phyloP scores from a whole-genome alignment of 139 green algal genomes.

The Edaphochlamys debaryana region DNA sequence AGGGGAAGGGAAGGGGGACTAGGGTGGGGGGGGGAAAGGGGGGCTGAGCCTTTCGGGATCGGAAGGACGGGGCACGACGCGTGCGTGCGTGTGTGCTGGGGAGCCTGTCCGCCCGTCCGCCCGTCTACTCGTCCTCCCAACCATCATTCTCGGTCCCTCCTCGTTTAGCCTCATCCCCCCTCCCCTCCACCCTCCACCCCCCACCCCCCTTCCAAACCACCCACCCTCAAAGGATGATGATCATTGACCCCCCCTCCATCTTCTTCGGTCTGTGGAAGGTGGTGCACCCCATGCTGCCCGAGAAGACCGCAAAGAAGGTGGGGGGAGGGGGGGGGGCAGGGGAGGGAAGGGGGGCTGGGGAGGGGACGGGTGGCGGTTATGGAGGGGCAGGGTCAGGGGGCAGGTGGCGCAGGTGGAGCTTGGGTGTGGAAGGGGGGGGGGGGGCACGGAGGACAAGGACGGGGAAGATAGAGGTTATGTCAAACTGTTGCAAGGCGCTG shows the following conservation, averaged over 20 bases:
- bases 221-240: conserved; percentile 21
- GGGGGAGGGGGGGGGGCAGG: neutral
- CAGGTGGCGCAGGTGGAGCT: too few species aligned
- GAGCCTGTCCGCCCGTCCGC: too few species aligned
- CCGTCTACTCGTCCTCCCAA: neutral
- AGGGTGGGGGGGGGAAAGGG: too few species aligned
- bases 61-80: too few species aligned
- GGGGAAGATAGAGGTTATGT: too few species aligned
- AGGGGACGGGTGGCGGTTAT: too few species aligned
- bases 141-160: neutral
- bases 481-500: neutral
- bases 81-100: too few species aligned
- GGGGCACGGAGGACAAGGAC: neutral
- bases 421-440: too few species aligned
- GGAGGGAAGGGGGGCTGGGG: neutral
- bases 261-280: conserved; percentile 41
- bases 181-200: too few species aligned
- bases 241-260: conserved; percentile 42
- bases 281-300: conserved; percentile 41
- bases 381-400: neutral
- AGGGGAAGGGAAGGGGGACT: neutral
- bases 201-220: too few species aligned
- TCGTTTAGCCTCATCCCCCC: neutral
- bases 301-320: conserved; percentile 43
- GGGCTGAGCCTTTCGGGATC: too few species aligned